Evolutionary conservation across 2,329 filamentous ascomycete genomes (phyloP).

Genomic region (Trichoderma citrinoviride): DNA sequence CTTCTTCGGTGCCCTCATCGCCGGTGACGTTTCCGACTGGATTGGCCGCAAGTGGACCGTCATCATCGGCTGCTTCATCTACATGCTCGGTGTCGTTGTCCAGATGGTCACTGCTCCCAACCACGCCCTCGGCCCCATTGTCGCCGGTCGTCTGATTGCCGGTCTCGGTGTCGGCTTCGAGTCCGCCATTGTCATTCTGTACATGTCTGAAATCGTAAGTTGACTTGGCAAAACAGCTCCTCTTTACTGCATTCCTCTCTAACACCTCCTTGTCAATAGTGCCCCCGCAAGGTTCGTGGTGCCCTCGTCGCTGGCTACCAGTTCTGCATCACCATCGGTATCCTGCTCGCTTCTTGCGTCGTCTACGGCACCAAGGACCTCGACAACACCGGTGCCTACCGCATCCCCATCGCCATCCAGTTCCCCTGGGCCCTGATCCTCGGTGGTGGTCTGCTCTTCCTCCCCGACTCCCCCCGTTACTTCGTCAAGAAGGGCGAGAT

Average conservation of each 20-base stretch:
- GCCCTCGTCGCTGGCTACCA: slow-evolving; percentile 80
- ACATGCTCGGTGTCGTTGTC: slow-evolving; percentile 64
- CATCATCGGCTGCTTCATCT: slow-evolving; percentile 69
- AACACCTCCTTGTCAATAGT: slow-evolving; percentile 27
- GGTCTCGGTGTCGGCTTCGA: slow-evolving; percentile 79
- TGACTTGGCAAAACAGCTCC: background rate
- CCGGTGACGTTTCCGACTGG: slow-evolving; percentile 72
- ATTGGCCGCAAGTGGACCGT: slow-evolving; percentile 72
- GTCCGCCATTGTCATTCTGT: slow-evolving; percentile 75
- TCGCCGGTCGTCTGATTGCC: slow-evolving; percentile 70
- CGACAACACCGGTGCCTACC: slow-evolving; percentile 65
- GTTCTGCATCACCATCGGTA: slow-evolving; percentile 77
- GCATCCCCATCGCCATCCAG: slow-evolving; percentile 78
- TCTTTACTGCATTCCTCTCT: background rate
- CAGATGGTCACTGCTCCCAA: slow-evolving; percentile 55
- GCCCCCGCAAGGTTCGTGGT: slow-evolving; percentile 69
- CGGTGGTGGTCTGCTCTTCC: slow-evolving; percentile 65
- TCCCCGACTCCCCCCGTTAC: slow-evolving; percentile 84
- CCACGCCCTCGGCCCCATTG: slow-evolving; percentile 58
- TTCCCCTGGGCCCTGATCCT: slow-evolving; percentile 79
- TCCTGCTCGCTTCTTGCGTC: slow-evolving; percentile 71
- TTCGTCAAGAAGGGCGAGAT: slow-evolving; percentile 76
- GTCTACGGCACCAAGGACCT: slow-evolving; percentile 67
- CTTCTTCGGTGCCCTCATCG: slow-evolving; percentile 75
- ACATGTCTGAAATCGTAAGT: slow-evolving; percentile 78